Conservation (phyloP, 169 alveolate species). For the Plasmodium inui region DNA sequence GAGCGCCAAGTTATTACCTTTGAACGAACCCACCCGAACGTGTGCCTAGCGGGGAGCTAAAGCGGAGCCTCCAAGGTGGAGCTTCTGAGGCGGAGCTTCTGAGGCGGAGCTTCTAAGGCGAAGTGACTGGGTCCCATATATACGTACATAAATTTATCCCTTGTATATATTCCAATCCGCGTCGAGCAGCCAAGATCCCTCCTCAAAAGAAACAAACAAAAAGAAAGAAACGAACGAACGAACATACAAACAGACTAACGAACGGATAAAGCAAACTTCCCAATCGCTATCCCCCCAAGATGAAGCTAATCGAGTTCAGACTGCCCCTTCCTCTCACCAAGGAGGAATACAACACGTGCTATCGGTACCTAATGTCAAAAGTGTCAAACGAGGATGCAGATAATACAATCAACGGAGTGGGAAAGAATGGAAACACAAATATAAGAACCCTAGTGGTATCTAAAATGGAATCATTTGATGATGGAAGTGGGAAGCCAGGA, state of each 20-base stretch:
- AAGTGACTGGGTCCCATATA: not conserved
- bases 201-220: not conserved
- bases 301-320: conserved; percentile 76
- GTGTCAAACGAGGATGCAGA: conserved; percentile 76
- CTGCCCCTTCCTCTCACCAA: conserved; percentile 78
- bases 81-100: not conserved
- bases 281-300: not conserved
- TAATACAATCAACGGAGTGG: not conserved
- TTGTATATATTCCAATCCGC: not conserved
- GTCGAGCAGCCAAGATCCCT: not conserved
- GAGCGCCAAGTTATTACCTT: not conserved
- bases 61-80: not conserved
- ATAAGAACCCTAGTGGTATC: conserved; percentile 54
- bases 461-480: conserved; percentile 40
- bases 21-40: not conserved
- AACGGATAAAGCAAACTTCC: not conserved
- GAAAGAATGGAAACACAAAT: not conserved
- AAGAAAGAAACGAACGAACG: not conserved
- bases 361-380: conserved; percentile 76
- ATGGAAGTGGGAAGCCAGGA: conserved; percentile 36
- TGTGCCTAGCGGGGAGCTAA: not conserved
- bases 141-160: not conserved
- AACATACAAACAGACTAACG: not conserved
- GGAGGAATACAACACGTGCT: conserved; percentile 78
- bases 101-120: not conserved